Evolutionary conservation across 306 rosid genomes (phyloP).

Genomic region (Phaseolus lunatus): DNA sequence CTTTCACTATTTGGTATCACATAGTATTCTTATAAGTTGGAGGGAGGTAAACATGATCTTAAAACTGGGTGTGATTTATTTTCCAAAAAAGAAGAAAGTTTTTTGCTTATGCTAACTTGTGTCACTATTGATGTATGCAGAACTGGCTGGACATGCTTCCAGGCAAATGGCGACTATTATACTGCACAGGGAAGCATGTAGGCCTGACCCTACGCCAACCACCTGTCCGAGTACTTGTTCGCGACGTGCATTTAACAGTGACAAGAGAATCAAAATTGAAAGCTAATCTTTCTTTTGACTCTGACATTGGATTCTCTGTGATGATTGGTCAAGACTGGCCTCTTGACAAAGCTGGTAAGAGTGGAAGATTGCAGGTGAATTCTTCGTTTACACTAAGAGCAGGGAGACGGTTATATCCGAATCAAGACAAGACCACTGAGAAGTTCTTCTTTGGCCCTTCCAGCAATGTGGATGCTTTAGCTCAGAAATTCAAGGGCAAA

Average conservation of each 20-base stretch:
- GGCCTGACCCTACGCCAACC: conserved; percentile 93
- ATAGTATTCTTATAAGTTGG: neutral
- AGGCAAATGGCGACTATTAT: conserved; percentile 95
- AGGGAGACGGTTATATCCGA: conserved; percentile 74
- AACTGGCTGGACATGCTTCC: conserved; percentile 89
- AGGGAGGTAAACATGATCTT: conserved; percentile 17
- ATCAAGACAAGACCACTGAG: conserved; percentile 63
- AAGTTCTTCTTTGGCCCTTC: conserved; percentile 55
- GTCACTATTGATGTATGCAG: conserved; percentile 51
- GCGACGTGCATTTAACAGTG: conserved; percentile 75
- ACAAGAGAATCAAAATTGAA: conserved; percentile 61
- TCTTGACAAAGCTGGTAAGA: conserved; percentile 78
- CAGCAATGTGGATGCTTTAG: conserved; percentile 55
- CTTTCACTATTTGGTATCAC: conserved; percentile 26
- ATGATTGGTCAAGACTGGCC: conserved; percentile 88
- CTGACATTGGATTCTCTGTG: conserved; percentile 77
- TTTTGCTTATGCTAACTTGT: neutral
- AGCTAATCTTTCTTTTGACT: conserved; percentile 60
- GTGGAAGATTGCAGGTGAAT: conserved; percentile 70
- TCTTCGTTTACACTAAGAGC: conserved; percentile 69
- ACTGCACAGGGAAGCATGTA: conserved; percentile 92
- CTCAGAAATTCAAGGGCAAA: conserved; percentile 67
- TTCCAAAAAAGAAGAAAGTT: neutral
- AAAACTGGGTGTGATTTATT: conserved; percentile 13
- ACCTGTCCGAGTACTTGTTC: conserved; percentile 74